Conservation (phyloP, 345 rosid genomes). For the Raphanus sativus region DNA sequence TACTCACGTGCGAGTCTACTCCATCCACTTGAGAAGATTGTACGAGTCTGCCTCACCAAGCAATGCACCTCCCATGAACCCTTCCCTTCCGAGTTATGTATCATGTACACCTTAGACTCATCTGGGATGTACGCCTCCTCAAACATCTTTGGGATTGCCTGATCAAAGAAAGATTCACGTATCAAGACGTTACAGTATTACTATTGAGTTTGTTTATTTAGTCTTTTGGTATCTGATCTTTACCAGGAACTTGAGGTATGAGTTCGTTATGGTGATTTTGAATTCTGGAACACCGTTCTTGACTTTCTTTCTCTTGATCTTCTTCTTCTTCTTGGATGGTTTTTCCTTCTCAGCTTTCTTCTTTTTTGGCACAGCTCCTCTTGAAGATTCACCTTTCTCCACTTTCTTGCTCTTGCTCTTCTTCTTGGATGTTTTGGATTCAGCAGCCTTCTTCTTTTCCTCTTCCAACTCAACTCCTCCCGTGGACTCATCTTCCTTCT, state of each 20-base stretch:
- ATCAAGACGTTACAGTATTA: background rate
- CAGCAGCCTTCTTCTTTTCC: background rate
- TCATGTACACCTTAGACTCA: background rate
- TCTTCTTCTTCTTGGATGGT: slow-evolving; percentile 4
- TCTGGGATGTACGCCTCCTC: background rate
- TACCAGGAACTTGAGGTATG: slow-evolving; percentile 33
- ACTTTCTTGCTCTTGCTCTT: slow-evolving; percentile 3
- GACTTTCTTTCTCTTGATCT: slow-evolving; percentile 2
- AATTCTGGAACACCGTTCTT: slow-evolving; percentile 14
- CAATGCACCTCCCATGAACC: slow-evolving; percentile 16
- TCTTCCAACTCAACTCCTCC: background rate
- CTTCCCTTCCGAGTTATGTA: slow-evolving; percentile 11
- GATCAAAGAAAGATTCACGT: background rate
- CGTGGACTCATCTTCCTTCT: slow-evolving; percentile 23
- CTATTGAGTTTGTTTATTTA: background rate
- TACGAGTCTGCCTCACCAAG: slow-evolving; percentile 12
- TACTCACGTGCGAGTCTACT: slow-evolving; percentile 9
- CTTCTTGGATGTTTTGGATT: slow-evolving; percentile 4
- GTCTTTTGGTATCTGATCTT: background rate
- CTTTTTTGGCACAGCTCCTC: background rate
- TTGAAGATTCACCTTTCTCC: background rate
- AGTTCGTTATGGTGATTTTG: slow-evolving; percentile 8
- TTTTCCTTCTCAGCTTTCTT: background rate
- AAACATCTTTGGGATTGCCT: slow-evolving; percentile 30
- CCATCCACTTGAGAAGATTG: slow-evolving; percentile 30